Conservation (phyloP, 306 rosid genomes). For the Crataegus laevigata region DNA sequence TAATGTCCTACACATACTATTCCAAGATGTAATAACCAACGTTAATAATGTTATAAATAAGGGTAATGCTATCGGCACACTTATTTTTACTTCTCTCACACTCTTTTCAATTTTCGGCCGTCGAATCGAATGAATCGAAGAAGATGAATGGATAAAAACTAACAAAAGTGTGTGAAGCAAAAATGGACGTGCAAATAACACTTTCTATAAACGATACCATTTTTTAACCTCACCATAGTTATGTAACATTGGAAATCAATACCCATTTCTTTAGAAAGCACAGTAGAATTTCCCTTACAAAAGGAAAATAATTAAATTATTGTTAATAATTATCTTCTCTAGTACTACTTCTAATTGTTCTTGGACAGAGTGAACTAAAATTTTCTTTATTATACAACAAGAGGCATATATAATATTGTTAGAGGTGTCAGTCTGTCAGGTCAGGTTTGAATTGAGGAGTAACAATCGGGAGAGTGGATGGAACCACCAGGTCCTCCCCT, state of each 20-base stretch:
- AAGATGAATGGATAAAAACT: no score
- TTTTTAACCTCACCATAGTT: neutral
- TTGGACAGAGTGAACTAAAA: neutral
- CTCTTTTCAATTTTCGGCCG: no score
- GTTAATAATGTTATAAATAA: neutral
- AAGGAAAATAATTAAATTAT: neutral
- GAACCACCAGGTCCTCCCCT: neutral
- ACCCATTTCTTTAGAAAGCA: neutral
- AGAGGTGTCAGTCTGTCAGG: neutral
- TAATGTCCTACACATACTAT: no score
- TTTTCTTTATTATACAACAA: neutral
- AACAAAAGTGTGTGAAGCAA: no score
- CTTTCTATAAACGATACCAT: neutral
- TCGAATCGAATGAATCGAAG: no score
- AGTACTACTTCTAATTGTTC: neutral
- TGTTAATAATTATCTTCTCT: neutral
- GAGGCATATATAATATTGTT: neutral
- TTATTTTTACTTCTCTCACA: no score
- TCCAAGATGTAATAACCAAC: neutral
- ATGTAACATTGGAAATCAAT: neutral
- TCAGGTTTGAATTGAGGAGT: neutral
- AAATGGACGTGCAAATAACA: no score
- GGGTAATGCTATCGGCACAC: no score
- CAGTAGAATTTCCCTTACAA: neutral
- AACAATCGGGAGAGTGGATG: neutral